Evolutionary conservation across 768 basidiomycete species (phyloP), one percentile per base, ranked within the genome.

Genomic region (Amanita rimosa): DNA sequence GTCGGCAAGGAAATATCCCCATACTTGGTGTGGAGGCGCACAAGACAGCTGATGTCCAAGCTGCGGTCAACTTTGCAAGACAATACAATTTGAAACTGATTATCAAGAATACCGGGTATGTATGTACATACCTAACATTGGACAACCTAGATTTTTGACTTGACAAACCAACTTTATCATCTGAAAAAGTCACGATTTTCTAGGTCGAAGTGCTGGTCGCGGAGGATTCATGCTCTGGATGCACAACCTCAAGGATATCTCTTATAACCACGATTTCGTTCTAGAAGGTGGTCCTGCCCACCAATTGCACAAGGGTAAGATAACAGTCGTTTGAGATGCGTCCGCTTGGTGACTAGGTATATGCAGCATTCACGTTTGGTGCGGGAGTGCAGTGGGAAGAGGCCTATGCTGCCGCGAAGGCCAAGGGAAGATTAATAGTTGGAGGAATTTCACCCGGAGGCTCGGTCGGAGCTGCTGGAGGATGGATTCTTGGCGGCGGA

Each of bases 401-500:
- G 39, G 68, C 67, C 0, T 76, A 75, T 50, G 57, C 52, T 2
- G 65, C 67, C 7, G 69, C 63, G 4, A 58, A 70, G 14, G 53
- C 60, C 5, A 55, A 69, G 13, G 64, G 62, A 0, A 64, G 69
- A 3, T 55, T 68, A 39, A 60, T 78, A n/a, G 64, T 77, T 4
- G 78, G 78, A 5, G 75, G 70, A 6, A n/a, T 64, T 3, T 66
- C 66, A 6, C 13, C 34, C 0, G 63, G 64, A 6, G 71, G 66
- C 19, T 67, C 72, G 1, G 63, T 76, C 3, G 75, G 73, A 31
- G 66, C 73, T 22, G 64, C 68, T n/a, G 74, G 72, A 29, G 75
- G 74, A 16, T 78, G 72, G 70, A 44, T 71, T 3, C 57, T 64
- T 22, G 76, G 75, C 9, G 73, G 71, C 7, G 73, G 75, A 6